Base-by-base conservation (phyloP, 1,284 basidiomycete genomes). In the Malassezia globosa region DNA sequence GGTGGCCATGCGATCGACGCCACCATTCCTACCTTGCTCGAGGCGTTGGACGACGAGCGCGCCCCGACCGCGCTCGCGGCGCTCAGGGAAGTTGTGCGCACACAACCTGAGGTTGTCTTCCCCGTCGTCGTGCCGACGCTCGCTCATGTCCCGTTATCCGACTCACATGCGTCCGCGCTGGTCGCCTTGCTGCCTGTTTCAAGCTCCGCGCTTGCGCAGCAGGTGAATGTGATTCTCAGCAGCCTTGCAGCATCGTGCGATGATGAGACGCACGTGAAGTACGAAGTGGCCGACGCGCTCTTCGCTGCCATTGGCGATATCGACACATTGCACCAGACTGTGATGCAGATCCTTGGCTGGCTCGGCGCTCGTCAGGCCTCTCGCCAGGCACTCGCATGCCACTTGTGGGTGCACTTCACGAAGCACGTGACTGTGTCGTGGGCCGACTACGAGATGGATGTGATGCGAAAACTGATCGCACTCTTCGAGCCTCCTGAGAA, bases 71-170 rank as follows among this genome's bases (percentile, higher is more conserved):
- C 94, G 10, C 77, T 99, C 19, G 73, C 76, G 38, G 94, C 94
- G 1, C 75, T 97, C 42, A 82, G 81, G 60, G 94, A 97, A 75
- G 87, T 96, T 19, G 67, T 71, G 60, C 59, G 67, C 16, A 64
- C 65, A 24, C 60, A 63, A 18, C 51, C 64, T 8, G 65, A 69
- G 37, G 89, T 85, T 11, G 90, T 99, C 42, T 96, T 97, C 85
- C 94, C 94, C 0, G 85, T 94, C n/a, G 76, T 97, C 46, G 87
- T 97, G 42, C 94, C 92, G 0, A 90, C 89, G 5, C 78, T 97
- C 55, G 89, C 86, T 31, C 81, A 83, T 5, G 80, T 80, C 29
- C 92, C 92, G 0, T 90, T 97, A 79, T 83, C 87, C 2, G 81
- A 84, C 3, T 95, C 95, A 81, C 96, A 97, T 68, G 87, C 87